phyloP scores from a whole-genome alignment of 1,139 yeast species.

The Geotrichum bryndzae region DNA sequence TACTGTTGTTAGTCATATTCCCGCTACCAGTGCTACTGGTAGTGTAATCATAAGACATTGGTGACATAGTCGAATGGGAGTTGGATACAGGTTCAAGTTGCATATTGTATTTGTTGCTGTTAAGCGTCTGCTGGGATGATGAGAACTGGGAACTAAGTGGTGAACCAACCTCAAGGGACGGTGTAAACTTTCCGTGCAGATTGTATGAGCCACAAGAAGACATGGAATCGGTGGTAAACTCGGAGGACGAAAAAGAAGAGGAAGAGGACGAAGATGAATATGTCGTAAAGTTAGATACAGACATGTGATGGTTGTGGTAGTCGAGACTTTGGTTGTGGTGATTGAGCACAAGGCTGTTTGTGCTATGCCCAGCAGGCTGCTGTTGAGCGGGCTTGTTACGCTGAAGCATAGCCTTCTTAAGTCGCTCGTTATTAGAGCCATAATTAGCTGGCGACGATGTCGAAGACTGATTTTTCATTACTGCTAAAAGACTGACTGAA shows the following conservation, averaged over 20 bases:
- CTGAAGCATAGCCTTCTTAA: conserved; percentile 13
- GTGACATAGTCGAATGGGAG: neutral
- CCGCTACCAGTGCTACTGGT: neutral
- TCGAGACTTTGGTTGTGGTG: conserved; percentile 4
- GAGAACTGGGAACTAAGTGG: neutral
- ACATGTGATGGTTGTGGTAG: conserved; percentile 8
- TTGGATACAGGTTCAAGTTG: neutral
- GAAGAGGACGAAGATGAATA: neutral
- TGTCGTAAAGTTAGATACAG: conserved; percentile 5
- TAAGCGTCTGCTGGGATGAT: neutral
- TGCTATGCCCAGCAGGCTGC: neutral
- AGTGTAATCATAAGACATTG: neutral
- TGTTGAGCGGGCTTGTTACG: conserved; percentile 4
- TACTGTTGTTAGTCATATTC: neutral
- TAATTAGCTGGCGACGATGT: neutral
- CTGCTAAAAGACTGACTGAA: neutral
- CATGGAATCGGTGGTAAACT: conserved; percentile 6
- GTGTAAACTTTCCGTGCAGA: neutral
- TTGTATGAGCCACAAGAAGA: neutral
- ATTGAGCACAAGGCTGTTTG: neutral
- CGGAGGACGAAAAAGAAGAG: conserved; percentile 5
- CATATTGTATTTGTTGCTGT: neutral
- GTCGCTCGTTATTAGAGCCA: conserved; percentile 8
- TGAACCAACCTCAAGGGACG: neutral
- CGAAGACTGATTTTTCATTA: neutral